Conservation (phyloP, 2,329 filamentous ascomycete species). For the Peltaster fructicola region DNA sequence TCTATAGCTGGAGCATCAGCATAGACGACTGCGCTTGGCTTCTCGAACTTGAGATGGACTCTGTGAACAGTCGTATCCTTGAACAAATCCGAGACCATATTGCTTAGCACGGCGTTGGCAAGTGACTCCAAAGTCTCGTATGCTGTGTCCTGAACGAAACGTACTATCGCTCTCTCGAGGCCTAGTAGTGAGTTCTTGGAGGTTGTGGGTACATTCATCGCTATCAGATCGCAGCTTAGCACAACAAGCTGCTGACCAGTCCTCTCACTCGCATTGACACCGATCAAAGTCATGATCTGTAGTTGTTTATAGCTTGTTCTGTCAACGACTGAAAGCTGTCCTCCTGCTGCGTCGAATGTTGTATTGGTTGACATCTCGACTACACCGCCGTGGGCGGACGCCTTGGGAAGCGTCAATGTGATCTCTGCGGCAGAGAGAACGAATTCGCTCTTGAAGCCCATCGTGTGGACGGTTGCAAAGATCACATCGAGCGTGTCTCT, state of each 20-base stretch:
- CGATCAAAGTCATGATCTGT: slow-evolving; percentile 49
- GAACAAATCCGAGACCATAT: too few species aligned
- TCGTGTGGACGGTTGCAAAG: too few species aligned
- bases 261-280: slow-evolving; percentile 56
- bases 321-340: too few species aligned
- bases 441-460: too few species aligned
- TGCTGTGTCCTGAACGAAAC: slow-evolving; percentile 21
- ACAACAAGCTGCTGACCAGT: slow-evolving; percentile 46
- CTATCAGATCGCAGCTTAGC: too few species aligned
- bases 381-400: slow-evolving; percentile 45
- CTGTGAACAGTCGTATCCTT: too few species aligned
- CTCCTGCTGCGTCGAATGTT: too few species aligned
- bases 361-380: slow-evolving; percentile 28
- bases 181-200: too few species aligned
- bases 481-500: slow-evolving; percentile 9
- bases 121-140: slow-evolving; percentile 33
- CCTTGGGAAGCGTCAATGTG: slow-evolving; percentile 44
- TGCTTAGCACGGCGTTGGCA: too few species aligned
- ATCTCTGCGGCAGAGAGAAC: too few species aligned
- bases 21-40: slow-evolving; percentile 55
- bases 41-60: slow-evolving; percentile 47
- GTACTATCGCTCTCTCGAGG: slow-evolving; percentile 13
- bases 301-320: slow-evolving; percentile 26
- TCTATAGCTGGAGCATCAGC: slow-evolving; percentile 56
- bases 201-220: too few species aligned